phyloP scores from a whole-genome alignment of 805 yeast species.

The Candida broadrunensis region DNA sequence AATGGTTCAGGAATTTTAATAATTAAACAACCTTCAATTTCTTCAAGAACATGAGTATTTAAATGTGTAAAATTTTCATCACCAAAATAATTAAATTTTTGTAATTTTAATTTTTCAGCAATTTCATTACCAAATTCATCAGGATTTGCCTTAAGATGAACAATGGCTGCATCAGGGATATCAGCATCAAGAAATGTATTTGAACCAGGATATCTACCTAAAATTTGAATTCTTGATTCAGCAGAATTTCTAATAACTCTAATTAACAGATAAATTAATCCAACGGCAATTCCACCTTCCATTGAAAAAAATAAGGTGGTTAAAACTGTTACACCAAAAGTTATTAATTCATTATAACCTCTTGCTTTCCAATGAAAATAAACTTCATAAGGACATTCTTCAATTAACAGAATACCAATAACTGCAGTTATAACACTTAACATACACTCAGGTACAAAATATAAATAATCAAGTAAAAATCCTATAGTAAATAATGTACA shows the following conservation, averaged over 20 bases:
- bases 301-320: constrained; percentile 55
- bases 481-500: constrained; percentile 64
- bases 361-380: constrained; percentile 66
- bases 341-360: constrained; percentile 73
- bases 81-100: constrained; percentile 29
- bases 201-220: constrained; percentile 42
- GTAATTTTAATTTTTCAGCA: constrained; percentile 5
- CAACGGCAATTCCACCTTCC: constrained; percentile 88
- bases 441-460: constrained; percentile 74
- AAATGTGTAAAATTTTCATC: constrained; percentile 33
- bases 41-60: constrained; percentile 36
- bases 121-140: neutral
- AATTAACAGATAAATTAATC: constrained; percentile 74
- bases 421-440: constrained; percentile 76
- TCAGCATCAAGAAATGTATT: constrained; percentile 42
- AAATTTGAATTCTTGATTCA: constrained; percentile 40
- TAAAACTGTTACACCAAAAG: constrained; percentile 37
- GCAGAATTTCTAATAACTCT: constrained; percentile 54
- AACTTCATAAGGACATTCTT: constrained; percentile 81
- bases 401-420: constrained; percentile 62
- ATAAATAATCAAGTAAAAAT: constrained; percentile 59
- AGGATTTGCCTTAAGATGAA: constrained; percentile 7
- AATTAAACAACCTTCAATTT: constrained; percentile 43
- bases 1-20: constrained; percentile 43
- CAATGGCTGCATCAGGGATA: constrained; percentile 10